Conservation (phyloP, 2,329 filamentous ascomycete species). For the Fusarium sp. region DNA sequence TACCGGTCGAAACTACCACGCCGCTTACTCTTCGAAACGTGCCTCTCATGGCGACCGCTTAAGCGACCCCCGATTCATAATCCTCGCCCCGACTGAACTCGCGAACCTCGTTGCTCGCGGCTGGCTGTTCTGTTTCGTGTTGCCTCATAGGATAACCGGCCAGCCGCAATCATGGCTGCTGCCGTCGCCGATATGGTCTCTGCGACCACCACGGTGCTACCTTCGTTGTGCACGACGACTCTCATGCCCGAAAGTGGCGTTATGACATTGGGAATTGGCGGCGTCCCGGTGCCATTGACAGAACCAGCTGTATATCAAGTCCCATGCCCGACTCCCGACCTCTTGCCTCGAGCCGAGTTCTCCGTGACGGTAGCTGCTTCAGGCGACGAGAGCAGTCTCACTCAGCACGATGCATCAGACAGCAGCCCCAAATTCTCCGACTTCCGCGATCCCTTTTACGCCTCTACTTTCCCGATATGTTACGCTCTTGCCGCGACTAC, state of each 20-base stretch:
- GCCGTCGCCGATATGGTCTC: slow-evolving; percentile 36
- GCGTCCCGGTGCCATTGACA: slow-evolving; percentile 68
- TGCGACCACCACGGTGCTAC: slow-evolving; percentile 48
- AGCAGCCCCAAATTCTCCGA: slow-evolving; percentile 66
- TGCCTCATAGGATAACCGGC: slow-evolving; percentile 35
- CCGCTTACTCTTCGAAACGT: neutral
- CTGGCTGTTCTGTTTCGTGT: slow-evolving; percentile 42
- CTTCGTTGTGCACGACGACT: slow-evolving; percentile 56
- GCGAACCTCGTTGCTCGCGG: slow-evolving; percentile 45
- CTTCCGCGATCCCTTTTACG: slow-evolving; percentile 89
- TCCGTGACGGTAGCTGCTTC: slow-evolving; percentile 56
- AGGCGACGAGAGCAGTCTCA: slow-evolving; percentile 53
- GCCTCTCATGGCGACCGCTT: slow-evolving; percentile 42
- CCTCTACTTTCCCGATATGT: slow-evolving; percentile 90
- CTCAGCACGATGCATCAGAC: slow-evolving; percentile 47
- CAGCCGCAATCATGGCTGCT: slow-evolving; percentile 46
- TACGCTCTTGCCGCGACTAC: slow-evolving; percentile 94
- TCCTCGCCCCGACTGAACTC: slow-evolving; percentile 14
- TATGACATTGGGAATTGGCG: slow-evolving; percentile 63
- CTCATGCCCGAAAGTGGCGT: slow-evolving; percentile 60
- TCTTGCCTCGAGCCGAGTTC: slow-evolving; percentile 37
- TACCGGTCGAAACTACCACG: neutral
- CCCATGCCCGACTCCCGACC: slow-evolving; percentile 48
- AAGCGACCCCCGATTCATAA: slow-evolving; percentile 17
- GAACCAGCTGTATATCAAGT: slow-evolving; percentile 67